These are phyloP conservation scores for Monoraphidium neglectum DNA, from an alignment of 139 green algal genomes.

Conservation along the genomic window DNA sequence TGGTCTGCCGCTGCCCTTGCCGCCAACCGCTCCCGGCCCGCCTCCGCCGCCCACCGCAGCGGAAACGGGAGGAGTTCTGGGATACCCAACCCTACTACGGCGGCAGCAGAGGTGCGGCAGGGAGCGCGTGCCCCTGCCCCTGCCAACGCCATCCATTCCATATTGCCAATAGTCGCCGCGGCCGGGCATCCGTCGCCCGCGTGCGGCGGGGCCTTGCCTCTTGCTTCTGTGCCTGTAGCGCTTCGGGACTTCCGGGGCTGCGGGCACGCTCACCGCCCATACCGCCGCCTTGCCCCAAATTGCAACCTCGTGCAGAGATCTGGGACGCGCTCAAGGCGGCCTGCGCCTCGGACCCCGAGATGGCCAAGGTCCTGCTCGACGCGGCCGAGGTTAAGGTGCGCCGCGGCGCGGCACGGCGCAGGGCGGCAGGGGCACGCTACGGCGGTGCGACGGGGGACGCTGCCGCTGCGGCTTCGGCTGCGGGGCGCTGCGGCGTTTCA, in stretches of 20 bases:
- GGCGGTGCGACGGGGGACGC: too few species aligned
- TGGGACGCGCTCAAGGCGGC: slow-evolving; percentile 41
- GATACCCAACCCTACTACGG: slow-evolving; percentile 91
- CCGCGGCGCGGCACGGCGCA: too few species aligned
- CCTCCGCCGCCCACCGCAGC: slow-evolving; percentile 51
- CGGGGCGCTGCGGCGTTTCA: too few species aligned
- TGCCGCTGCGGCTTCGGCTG: too few species aligned
- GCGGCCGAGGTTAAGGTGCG: slow-evolving; percentile 74
- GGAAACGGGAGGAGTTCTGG: slow-evolving; percentile 86
- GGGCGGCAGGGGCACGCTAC: too few species aligned
- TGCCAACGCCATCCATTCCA: neutral
- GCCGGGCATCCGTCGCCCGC: neutral
- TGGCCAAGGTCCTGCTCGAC: slow-evolving; percentile 69
- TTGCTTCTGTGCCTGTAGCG: neutral
- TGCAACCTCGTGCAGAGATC: slow-evolving; percentile 19
- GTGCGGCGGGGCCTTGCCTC: neutral
- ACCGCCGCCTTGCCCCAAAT: too few species aligned
- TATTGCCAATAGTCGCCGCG: too few species aligned
- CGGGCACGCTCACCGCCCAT: neutral
- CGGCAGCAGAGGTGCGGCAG: slow-evolving; percentile 62
- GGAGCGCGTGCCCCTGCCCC: slow-evolving; percentile 1
- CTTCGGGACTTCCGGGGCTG: too few species aligned
- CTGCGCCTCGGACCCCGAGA: slow-evolving; percentile 52
- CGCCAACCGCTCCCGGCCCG: neutral
- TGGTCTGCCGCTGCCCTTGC: neutral